Evolutionary conservation across 352 stramenopile genomes (phyloP).

Genomic region (Globisporangium canariense): DNA sequence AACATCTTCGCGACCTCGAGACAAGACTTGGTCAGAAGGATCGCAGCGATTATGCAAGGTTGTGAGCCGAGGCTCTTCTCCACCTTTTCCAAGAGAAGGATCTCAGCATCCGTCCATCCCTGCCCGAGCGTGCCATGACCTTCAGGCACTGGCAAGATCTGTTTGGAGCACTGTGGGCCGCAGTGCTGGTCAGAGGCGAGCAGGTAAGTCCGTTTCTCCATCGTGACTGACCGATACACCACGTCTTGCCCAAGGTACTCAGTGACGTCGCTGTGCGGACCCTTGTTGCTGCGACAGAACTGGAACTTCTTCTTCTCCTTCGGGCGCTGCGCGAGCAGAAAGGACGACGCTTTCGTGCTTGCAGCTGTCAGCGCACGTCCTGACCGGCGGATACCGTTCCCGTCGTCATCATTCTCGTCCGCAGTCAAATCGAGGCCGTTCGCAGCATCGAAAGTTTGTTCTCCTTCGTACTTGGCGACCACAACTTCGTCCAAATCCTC

Average conservation of each 20-base stretch:
- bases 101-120: slow-evolving; percentile 40
- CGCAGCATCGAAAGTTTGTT: slow-evolving; percentile 9
- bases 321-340: slow-evolving; percentile 24
- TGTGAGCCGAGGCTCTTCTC: slow-evolving; percentile 31
- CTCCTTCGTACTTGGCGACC: not conserved
- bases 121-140: not conserved
- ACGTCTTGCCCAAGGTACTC: slow-evolving; percentile 58
- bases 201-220: slow-evolving; percentile 23
- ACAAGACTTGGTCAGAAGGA: slow-evolving; percentile 46
- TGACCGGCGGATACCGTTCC: slow-evolving; percentile 27
- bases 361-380: slow-evolving; percentile 46
- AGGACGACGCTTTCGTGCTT: slow-evolving; percentile 50
- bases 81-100: slow-evolving; percentile 40
- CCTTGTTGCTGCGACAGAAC: slow-evolving; percentile 27
- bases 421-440: slow-evolving; percentile 11
- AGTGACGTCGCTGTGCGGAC: slow-evolving; percentile 31
- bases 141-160: slow-evolving; percentile 4
- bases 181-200: slow-evolving; percentile 27
- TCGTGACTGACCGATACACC: slow-evolving; percentile 42
- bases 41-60: slow-evolving; percentile 36
- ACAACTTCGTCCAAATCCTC: not conserved
- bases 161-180: slow-evolving; percentile 24
- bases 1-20: slow-evolving; percentile 29
- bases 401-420: slow-evolving; percentile 18
- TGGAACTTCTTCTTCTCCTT: slow-evolving; percentile 30